A percentile compares a stretch with the other conserved stretches of the same genome.
phyloP scores from a whole-genome alignment of 106 monocot species.

The Acanthochlamys bracteata region DNA sequence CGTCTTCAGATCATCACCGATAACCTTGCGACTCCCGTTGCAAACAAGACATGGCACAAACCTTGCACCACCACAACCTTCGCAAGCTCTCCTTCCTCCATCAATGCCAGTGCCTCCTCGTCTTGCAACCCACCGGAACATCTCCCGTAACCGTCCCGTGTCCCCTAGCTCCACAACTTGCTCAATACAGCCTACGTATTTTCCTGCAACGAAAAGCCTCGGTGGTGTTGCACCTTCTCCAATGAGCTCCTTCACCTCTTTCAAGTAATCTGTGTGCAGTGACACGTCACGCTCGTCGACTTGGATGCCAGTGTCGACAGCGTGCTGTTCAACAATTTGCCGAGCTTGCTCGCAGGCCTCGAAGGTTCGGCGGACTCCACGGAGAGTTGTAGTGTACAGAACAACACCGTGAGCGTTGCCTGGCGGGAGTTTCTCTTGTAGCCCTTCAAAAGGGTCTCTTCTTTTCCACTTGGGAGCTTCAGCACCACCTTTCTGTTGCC shows the following conservation, averaged over 20 bases:
- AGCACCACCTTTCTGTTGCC: slow-evolving; percentile 10
- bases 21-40: slow-evolving; percentile 79
- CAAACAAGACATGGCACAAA: slow-evolving; percentile 83
- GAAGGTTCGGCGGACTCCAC: slow-evolving; percentile 78
- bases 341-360: slow-evolving; percentile 76
- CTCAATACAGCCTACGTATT: slow-evolving; percentile 74
- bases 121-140: slow-evolving; percentile 45
- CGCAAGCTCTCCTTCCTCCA: slow-evolving; percentile 39
- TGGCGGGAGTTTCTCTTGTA: slow-evolving; percentile 43
- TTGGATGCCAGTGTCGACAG: slow-evolving; percentile 24
- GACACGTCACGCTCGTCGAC: slow-evolving; percentile 89
- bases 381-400: slow-evolving; percentile 80
- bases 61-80: slow-evolving; percentile 75
- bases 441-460: slow-evolving; percentile 66
- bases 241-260: slow-evolving; percentile 58
- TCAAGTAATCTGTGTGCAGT: slow-evolving; percentile 74
- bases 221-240: slow-evolving; percentile 57
- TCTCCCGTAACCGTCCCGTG: slow-evolving; percentile 56
- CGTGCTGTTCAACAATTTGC: slow-evolving; percentile 42
- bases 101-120: slow-evolving; percentile 2
- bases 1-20: slow-evolving; percentile 35
- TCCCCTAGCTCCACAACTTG: slow-evolving; percentile 66
- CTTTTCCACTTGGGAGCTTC: slow-evolving; percentile 18
- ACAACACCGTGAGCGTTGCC: slow-evolving; percentile 62
- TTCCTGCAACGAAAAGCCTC: slow-evolving; percentile 69